Base-by-base conservation (phyloP, 176 grass and related monocot genomes). In the Tuctoria greenei region DNA sequence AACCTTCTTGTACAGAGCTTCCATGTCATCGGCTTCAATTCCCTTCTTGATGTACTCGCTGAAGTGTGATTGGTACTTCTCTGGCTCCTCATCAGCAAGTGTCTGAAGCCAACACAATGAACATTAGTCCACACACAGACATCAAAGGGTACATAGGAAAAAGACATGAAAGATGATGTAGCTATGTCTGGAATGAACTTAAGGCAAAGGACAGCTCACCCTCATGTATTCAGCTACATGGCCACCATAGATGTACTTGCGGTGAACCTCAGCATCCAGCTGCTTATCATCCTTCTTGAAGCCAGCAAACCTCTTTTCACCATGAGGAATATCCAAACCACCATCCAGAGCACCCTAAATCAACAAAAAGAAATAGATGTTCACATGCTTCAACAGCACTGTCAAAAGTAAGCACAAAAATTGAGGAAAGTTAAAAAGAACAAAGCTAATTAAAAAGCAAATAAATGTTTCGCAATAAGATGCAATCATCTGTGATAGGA, bases 251-350 rank as follows among this genome's bases (percentile, higher is more conserved):
- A 95, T 87, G 69, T 95, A 95, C 64, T 75, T 91, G 68, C 92
- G 84, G 77, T 95, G 92, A 69, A 88, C 14, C 5, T 95, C 92
- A 54, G 92, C 73, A 76, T 95, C 83, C 12, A 95, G 86, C 16
- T 81, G 57, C 36, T 91, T 95, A 5, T 71, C 83, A 63, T 95
- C 92, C 64, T 91, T 95, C 76, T 88, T 84, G 69, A 91, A 95
- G 12, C 92, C 92, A 78, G 92, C 92, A 85, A 95, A 95, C 73
- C 92, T 89, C 69, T 95, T 95, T 4, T 91, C 92, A 54, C 92
- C 86, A 51, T 91, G 92, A 42, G 88, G 92, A 70, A 95, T 89
- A 78, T 95, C 92, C 81, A 95, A 75, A 21, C 92, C 92, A 68
- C 92, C 92, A 82, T 95, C 92, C 60, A 95, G 67, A 46, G 92